phyloP scores from a whole-genome alignment of 768 basidiomycete genomes.

The Steccherinum ochraceum region DNA sequence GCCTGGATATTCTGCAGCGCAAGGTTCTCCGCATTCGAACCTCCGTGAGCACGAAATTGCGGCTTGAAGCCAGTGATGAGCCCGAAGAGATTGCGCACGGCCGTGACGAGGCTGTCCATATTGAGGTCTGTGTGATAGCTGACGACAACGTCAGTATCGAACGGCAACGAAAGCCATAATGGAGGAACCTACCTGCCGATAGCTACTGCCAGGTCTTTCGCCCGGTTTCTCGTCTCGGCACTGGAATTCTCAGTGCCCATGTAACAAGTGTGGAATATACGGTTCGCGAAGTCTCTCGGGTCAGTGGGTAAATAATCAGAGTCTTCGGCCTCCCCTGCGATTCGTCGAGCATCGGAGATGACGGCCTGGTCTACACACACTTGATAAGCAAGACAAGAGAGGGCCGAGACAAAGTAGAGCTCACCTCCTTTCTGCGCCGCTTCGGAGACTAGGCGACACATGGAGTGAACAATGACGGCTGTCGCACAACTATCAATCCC shows the following conservation, averaged over 20 bases:
- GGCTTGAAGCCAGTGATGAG: slow-evolving; percentile 73
- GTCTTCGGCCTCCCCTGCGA: slow-evolving; percentile 75
- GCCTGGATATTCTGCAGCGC: slow-evolving; percentile 98
- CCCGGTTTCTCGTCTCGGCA: slow-evolving; percentile 75
- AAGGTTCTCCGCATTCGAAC: slow-evolving; percentile 82
- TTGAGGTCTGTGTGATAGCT: slow-evolving; percentile 95
- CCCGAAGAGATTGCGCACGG: slow-evolving; percentile 76
- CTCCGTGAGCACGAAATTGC: slow-evolving; percentile 83
- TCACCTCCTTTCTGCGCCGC: slow-evolving; percentile 70
- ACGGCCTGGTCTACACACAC: slow-evolving; percentile 65
- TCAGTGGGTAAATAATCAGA: slow-evolving; percentile 84
- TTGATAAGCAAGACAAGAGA: not conserved
- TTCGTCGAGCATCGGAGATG: slow-evolving; percentile 84
- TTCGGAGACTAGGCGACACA: slow-evolving; percentile 87
- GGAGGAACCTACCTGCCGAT: slow-evolving; percentile 70
- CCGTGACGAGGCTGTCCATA: slow-evolving; percentile 88
- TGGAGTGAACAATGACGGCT: slow-evolving; percentile 90
- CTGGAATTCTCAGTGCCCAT: slow-evolving; percentile 99
- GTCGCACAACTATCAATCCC: slow-evolving; percentile 98
- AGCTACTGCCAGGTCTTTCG: slow-evolving; percentile 79
- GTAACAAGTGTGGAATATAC: slow-evolving; percentile 96
- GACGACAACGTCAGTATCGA: too few relatives aligned
- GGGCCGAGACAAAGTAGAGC: slow-evolving; percentile 13
- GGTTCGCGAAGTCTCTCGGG: slow-evolving; percentile 74
- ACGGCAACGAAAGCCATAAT: slow-evolving; percentile 4